These are phyloP conservation scores for Tolypocladium pustulatum DNA, from an alignment of 2,329 filamentous ascomycete genomes.

Conservation along the genomic window DNA sequence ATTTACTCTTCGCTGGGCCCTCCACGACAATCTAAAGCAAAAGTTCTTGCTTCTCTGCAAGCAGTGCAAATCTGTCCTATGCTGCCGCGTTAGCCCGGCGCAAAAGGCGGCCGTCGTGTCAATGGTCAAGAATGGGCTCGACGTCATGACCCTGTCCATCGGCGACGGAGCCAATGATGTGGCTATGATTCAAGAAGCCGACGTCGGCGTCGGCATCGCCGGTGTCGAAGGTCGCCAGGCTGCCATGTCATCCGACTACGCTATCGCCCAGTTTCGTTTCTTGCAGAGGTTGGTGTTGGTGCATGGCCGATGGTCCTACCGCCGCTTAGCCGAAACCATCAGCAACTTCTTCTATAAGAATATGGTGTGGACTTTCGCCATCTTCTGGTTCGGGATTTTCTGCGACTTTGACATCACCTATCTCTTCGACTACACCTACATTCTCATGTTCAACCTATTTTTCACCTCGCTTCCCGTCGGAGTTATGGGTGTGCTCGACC, in stretches of 20 bases:
- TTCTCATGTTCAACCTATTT: conserved; percentile 89
- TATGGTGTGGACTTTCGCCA: conserved; percentile 90
- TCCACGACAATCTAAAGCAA: conserved; percentile 73
- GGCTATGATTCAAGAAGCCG: conserved; percentile 94
- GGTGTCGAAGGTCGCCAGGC: conserved; percentile 88
- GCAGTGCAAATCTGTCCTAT: conserved; percentile 91
- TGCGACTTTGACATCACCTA: conserved; percentile 95
- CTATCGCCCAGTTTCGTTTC: conserved; percentile 88
- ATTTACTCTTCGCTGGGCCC: conserved; percentile 79
- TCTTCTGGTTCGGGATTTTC: conserved; percentile 97
- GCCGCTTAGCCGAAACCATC: conserved; percentile 82
- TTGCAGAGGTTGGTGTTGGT: conserved; percentile 77
- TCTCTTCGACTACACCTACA: conserved; percentile 96
- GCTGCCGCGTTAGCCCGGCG: conserved; percentile 91
- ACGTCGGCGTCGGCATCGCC: conserved; percentile 93
- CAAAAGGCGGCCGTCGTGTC: conserved; percentile 96
- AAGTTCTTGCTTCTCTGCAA: conserved; percentile 95
- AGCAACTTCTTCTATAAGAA: conserved; percentile 99
- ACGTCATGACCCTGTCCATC: conserved; percentile 92
- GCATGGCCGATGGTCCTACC: conserved; percentile 93
- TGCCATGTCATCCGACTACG: conserved; percentile 93
- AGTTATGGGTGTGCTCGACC: conserved; percentile 91
- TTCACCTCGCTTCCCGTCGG: conserved; percentile 94
- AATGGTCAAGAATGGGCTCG: conserved; percentile 88
- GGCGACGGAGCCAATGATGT: conserved; percentile 94